phyloP scores from a whole-genome alignment of 2,329 filamentous ascomycete species.

The Exophiala aquamarina region DNA sequence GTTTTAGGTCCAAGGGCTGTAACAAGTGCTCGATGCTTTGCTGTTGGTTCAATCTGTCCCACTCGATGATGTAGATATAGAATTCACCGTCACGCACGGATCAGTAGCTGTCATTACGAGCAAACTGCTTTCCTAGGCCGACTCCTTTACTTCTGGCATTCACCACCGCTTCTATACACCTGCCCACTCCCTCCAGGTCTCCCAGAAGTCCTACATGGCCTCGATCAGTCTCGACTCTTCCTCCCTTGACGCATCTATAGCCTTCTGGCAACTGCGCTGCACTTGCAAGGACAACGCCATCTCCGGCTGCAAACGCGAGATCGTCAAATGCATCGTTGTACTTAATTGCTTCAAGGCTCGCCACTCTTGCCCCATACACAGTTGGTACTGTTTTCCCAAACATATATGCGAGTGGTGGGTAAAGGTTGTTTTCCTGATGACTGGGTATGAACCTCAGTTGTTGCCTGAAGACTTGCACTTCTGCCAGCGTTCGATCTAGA shows the following conservation, averaged over 20 bases:
- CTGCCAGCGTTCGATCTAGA: slow-evolving; percentile 70
- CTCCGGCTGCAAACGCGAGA: slow-evolving; percentile 79
- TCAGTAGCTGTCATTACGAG: background rate
- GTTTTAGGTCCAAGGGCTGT: too few species aligned
- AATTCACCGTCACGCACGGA: background rate
- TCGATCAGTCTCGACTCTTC: slow-evolving; percentile 74
- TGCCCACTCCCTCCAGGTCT: slow-evolving; percentile 77
- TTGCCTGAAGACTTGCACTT: slow-evolving; percentile 72
- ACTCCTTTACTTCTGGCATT: slow-evolving; percentile 70
- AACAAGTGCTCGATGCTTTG: too few species aligned
- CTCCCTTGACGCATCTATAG: slow-evolving; percentile 71
- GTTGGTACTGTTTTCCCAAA: slow-evolving; percentile 88
- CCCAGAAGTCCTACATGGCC: slow-evolving; percentile 87
- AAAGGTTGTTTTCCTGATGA: slow-evolving; percentile 66
- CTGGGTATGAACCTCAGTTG: slow-evolving; percentile 64
- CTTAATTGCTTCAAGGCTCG: slow-evolving; percentile 70
- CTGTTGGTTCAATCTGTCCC: too few species aligned
- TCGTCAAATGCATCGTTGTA: slow-evolving; percentile 80
- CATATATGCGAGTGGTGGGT: slow-evolving; percentile 79
- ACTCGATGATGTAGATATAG: too few species aligned
- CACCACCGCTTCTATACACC: slow-evolving; percentile 67
- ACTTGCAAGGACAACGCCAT: slow-evolving; percentile 82
- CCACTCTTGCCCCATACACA: slow-evolving; percentile 76
- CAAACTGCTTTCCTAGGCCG: slow-evolving; percentile 53
- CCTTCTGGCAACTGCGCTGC: slow-evolving; percentile 83